Conservation (phyloP, 1,139 yeast genomes). For the Candida smagusa region DNA sequence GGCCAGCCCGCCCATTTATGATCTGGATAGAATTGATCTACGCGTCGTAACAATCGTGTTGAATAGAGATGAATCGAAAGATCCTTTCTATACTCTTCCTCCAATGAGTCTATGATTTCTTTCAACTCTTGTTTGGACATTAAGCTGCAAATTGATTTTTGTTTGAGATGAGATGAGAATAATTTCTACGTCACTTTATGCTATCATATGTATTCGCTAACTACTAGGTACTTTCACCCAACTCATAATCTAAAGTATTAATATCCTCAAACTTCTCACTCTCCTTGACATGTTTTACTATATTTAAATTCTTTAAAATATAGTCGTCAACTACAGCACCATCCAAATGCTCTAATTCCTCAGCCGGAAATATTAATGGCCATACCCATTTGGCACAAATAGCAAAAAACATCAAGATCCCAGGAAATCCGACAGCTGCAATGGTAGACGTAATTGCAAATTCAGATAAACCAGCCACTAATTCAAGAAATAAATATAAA, state of each 20-base stretch:
- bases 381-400: conserved; percentile 67
- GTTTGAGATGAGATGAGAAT: neutral
- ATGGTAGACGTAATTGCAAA: conserved; percentile 81
- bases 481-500: conserved; percentile 55
- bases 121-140: conserved; percentile 19
- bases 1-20: conserved; percentile 51
- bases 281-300: conserved; percentile 14
- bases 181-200: neutral
- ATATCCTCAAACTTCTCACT: conserved; percentile 7
- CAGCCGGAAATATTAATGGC: conserved; percentile 59
- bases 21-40: conserved; percentile 38
- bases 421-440: conserved; percentile 95
- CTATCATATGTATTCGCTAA: conserved; percentile 4
- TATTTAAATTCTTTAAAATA: conserved; percentile 40
- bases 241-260: conserved; percentile 4
- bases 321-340: conserved; percentile 67
- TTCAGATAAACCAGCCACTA: conserved; percentile 73
- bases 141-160: neutral
- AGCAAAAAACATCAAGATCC: conserved; percentile 58
- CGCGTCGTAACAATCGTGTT: conserved; percentile 34
- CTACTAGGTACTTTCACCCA: conserved; percentile 1
- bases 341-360: conserved; percentile 63
- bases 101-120: conserved; percentile 33
- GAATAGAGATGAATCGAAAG: conserved; percentile 53
- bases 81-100: conserved; percentile 44